phyloP scores from a whole-genome alignment of 768 basidiomycete genomes.

The Serendipita indica region DNA sequence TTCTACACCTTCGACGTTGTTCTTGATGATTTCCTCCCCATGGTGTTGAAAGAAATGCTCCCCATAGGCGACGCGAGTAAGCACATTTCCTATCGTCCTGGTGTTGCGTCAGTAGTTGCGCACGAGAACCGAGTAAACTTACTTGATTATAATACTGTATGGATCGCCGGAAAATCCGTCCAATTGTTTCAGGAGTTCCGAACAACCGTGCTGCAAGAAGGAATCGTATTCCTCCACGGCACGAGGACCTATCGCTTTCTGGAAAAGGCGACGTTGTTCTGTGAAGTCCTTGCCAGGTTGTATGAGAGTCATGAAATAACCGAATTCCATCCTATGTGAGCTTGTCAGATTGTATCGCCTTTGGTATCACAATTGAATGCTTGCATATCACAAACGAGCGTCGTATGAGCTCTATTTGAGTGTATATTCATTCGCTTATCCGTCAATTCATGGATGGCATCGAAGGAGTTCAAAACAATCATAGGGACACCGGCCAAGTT shows the following conservation, averaged over 20 bases:
- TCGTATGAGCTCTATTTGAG: conserved; percentile 11
- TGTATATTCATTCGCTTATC: conserved; percentile 13
- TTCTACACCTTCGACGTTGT: neutral
- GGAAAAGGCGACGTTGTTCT: no score
- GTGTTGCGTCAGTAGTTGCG: no score
- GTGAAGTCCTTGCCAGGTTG: no score
- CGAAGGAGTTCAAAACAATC: conserved; percentile 13
- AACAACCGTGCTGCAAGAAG: no score
- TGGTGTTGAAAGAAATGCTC: neutral
- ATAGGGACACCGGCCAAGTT: conserved; percentile 12
- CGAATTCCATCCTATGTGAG: conserved; percentile 3
- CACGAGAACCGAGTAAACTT: no score
- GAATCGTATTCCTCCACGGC: no score
- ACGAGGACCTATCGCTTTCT: neutral
- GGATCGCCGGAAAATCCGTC: conserved; percentile 1
- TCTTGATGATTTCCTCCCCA: neutral
- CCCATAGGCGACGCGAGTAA: neutral
- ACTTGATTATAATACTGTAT: neutral
- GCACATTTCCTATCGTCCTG: neutral
- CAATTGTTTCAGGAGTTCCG: neutral
- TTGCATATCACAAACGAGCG: conserved; percentile 27
- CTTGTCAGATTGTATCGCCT: no score
- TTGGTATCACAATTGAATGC: no score
- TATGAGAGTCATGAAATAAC: no score
- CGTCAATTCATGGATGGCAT: conserved; percentile 11